A percentile compares a stretch with the other conserved stretches of the same genome.
These are phyloP conservation scores for Cyberlindnera lachancei DNA, from an alignment of 805 yeast genomes.

Conservation along the genomic window DNA sequence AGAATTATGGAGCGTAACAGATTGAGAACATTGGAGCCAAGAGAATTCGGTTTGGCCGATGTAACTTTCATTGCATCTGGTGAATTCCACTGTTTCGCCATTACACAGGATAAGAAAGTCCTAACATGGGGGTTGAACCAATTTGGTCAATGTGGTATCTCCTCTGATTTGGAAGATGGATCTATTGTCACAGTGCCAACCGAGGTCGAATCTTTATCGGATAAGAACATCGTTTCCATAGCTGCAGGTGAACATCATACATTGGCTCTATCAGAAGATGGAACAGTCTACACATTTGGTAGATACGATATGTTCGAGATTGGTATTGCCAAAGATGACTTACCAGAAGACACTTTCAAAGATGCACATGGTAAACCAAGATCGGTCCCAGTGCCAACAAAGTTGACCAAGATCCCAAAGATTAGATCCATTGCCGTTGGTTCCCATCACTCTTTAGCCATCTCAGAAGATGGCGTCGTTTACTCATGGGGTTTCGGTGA, in stretches of 20 bases:
- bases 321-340: conserved; percentile 60
- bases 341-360: conserved; percentile 66
- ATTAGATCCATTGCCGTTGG: conserved; percentile 67
- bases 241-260: conserved; percentile 96
- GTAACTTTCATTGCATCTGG: conserved; percentile 83
- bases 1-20: conserved; percentile 74
- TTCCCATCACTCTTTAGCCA: conserved; percentile 86
- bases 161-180: conserved; percentile 77
- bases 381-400: conserved; percentile 81
- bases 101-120: conserved; percentile 63
- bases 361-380: conserved; percentile 79
- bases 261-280: conserved; percentile 61
- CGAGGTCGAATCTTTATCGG: conserved; percentile 54
- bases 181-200: conserved; percentile 76
- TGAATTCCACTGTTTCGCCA: conserved; percentile 93
- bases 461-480: conserved; percentile 74
- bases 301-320: conserved; percentile 90
- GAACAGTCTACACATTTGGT: conserved; percentile 81
- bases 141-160: conserved; percentile 90
- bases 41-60: conserved; percentile 75
- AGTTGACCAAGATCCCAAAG: conserved; percentile 49
- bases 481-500: conserved; percentile 99
- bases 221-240: conserved; percentile 47
- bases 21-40: conserved; percentile 66
- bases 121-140: conserved; percentile 95